Evolutionary conservation across 148 eudicot genomes (phyloP).

Genomic region (Fallopia convolvulus): DNA sequence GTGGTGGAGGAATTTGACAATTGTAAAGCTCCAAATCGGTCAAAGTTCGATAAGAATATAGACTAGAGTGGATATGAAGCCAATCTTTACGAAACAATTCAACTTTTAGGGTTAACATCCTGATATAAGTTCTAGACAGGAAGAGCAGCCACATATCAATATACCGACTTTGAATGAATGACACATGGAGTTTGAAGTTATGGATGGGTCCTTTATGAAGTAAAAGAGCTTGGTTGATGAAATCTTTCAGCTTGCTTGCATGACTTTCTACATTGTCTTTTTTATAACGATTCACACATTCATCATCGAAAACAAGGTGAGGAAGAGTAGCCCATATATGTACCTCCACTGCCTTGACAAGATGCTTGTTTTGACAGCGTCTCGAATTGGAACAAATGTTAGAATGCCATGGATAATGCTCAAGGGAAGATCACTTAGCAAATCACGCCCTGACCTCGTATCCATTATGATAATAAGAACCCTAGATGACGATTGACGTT

Average conservation of each 20-base stretch:
- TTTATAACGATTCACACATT: slow-evolving; percentile 19
- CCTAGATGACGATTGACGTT: not conserved
- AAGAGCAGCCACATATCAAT: slow-evolving; percentile 3
- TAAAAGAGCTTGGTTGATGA: slow-evolving; percentile 16
- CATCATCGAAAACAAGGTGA: slow-evolving; percentile 38
- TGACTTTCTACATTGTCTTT: slow-evolving; percentile 10
- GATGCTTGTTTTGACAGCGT: slow-evolving; percentile 49
- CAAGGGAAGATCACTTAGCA: not conserved
- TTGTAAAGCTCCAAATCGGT: slow-evolving; percentile 51
- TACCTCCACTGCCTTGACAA: slow-evolving; percentile 52
- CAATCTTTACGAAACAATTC: not conserved
- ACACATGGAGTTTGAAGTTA: slow-evolving; percentile 40
- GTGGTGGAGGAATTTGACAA: slow-evolving; percentile 57
- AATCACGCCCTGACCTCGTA: not conserved
- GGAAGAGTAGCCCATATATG: slow-evolving; percentile 47
- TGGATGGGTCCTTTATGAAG: slow-evolving; percentile 67
- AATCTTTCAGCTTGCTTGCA: slow-evolving; percentile 30
- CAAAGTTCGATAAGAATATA: slow-evolving; percentile 42
- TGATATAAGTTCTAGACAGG: slow-evolving; percentile 27
- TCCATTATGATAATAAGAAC: slow-evolving; percentile 20
- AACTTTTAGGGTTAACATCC: slow-evolving; percentile 36
- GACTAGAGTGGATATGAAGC: slow-evolving; percentile 36
- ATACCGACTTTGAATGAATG: slow-evolving; percentile 34
- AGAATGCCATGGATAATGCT: not conserved
- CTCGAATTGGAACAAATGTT: slow-evolving; percentile 1